Evolutionary conservation across 2,329 filamentous ascomycete genomes (phyloP).

Genomic region (Simplicillium aogashimaense): DNA sequence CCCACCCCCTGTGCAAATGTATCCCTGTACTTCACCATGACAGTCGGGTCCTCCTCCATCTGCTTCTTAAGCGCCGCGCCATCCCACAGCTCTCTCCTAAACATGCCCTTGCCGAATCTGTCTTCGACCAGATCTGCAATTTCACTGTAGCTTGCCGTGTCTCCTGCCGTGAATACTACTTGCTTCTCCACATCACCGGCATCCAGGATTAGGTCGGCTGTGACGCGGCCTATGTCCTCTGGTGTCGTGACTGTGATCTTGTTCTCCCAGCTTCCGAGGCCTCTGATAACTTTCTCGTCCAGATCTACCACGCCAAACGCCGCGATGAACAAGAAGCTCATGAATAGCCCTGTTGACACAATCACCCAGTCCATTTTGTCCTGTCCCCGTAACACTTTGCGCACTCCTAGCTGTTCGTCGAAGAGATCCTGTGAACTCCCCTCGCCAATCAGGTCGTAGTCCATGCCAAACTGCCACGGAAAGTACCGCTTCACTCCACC

Average conservation of each 20-base stretch:
- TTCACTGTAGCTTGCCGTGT: conserved; percentile 47
- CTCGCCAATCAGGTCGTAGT: conserved; percentile 55
- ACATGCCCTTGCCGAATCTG: conserved; percentile 22
- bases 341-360: conserved; percentile 61
- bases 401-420: conserved; percentile 55
- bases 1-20: conserved; percentile 51
- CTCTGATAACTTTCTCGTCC: conserved; percentile 29
- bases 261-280: conserved; percentile 52
- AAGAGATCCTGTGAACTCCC: conserved; percentile 55
- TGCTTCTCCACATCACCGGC: conserved; percentile 22
- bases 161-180: conserved; percentile 51
- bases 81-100: conserved; percentile 41
- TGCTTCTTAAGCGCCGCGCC: conserved; percentile 31
- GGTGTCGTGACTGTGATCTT: conserved; percentile 52
- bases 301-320: conserved; percentile 54
- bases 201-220: conserved; percentile 43
- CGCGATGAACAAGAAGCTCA: conserved; percentile 56
- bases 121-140: conserved; percentile 43
- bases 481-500: conserved; percentile 44
- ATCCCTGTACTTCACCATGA: conserved; percentile 48
- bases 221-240: conserved; percentile 51
- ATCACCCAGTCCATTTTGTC: conserved; percentile 46
- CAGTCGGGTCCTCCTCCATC: conserved; percentile 32
- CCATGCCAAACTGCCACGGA: conserved; percentile 67
- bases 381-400: conserved; percentile 39